Percentiles rank a stretch among this genome's conserved stretches.
phyloP scores from a whole-genome alignment of 805 yeast genomes.

The Isabelozyma gotoi region DNA sequence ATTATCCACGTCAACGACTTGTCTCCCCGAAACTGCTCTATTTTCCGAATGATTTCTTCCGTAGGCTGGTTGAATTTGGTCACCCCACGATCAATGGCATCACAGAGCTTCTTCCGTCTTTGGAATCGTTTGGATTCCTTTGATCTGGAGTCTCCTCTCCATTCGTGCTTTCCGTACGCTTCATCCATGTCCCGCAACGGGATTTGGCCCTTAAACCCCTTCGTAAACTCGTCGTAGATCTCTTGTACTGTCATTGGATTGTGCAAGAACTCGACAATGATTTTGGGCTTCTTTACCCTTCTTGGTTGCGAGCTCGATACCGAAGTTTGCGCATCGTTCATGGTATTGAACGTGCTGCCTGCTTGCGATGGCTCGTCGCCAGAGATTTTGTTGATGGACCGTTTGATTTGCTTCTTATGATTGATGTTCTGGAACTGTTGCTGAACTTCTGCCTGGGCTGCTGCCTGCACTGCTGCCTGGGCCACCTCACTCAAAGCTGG shows the following conservation, averaged over 20 bases:
- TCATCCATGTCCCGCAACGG: slow-evolving; percentile 43
- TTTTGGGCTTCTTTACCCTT: slow-evolving; percentile 23
- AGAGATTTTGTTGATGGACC: neutral
- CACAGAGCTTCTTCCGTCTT: slow-evolving; percentile 43
- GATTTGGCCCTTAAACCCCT: slow-evolving; percentile 44
- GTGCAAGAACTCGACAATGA: slow-evolving; percentile 38
- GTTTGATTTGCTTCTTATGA: slow-evolving; percentile 4
- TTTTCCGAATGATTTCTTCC: slow-evolving; percentile 39
- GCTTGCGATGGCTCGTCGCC: neutral
- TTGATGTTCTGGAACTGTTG: neutral
- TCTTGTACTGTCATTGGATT: slow-evolving; percentile 46
- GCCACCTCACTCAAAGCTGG: slow-evolving; percentile 43
- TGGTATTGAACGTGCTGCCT: neutral
- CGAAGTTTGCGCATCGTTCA: neutral
- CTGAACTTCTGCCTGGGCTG: slow-evolving; percentile 8
- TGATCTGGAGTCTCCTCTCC: slow-evolving; percentile 47
- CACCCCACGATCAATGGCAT: slow-evolving; percentile 43
- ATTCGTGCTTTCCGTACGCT: slow-evolving; percentile 42
- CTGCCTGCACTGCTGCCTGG: slow-evolving; percentile 37
- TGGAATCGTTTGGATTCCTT: slow-evolving; percentile 45
- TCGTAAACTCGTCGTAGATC: slow-evolving; percentile 44
- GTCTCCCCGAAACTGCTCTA: slow-evolving; percentile 43
- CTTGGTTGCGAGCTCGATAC: neutral
- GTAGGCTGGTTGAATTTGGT: slow-evolving; percentile 37
- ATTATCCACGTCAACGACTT: slow-evolving; percentile 46